These are phyloP conservation scores for Capsicum baccatum DNA, from an alignment of 257 asterid species.

Conservation along the genomic window DNA sequence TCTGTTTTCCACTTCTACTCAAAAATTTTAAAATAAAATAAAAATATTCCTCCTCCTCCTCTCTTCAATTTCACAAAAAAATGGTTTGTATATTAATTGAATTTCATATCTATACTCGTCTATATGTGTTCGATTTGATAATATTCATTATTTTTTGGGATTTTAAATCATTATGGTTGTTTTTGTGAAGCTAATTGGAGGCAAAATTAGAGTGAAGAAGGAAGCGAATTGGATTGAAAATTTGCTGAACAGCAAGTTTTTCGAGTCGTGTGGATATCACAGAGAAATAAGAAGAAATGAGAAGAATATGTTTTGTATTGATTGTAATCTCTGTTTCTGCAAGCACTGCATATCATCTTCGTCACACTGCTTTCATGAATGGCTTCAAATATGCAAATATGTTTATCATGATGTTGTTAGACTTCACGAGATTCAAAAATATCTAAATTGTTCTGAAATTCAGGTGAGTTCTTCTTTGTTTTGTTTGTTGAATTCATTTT, in stretches of 20 bases:
- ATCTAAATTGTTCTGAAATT: conserved; percentile 68
- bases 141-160: background rate
- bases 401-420: conserved; percentile 81
- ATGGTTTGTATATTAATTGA: background rate
- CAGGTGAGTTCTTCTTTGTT: conserved; percentile 49
- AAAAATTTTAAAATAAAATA: background rate
- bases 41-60: background rate
- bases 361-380: conserved; percentile 47
- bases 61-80: background rate
- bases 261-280: conserved; percentile 59
- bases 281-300: conserved; percentile 58
- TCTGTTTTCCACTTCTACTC: conserved; percentile 30
- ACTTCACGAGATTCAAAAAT: conserved; percentile 63
- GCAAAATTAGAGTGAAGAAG: conserved; percentile 41
- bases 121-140: background rate
- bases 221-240: conserved; percentile 54
- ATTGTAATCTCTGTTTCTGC: conserved; percentile 61
- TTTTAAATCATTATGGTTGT: background rate
- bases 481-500: background rate
- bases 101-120: background rate
- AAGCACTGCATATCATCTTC: conserved; percentile 59
- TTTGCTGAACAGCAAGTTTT: conserved; percentile 52
- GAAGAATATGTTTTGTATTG: conserved; percentile 72
- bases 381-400: conserved; percentile 76
- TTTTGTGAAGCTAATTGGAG: conserved; percentile 42